These are phyloP conservation scores for Neophaeococcomyces aloes DNA, from an alignment of 2,329 filamentous ascomycete species.

Conservation along the genomic window DNA sequence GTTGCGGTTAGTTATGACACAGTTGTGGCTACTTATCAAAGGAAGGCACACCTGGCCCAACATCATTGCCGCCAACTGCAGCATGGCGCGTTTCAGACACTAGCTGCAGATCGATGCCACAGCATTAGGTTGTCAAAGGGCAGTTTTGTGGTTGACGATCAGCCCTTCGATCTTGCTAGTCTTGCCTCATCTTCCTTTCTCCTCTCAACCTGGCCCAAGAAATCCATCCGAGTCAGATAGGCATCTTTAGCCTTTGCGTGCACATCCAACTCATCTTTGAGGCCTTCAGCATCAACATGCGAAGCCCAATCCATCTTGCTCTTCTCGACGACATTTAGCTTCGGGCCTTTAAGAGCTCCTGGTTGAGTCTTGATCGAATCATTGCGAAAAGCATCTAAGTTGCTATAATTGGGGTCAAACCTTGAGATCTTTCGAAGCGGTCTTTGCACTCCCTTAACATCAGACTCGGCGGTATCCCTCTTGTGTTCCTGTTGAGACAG, in stretches of 20 bases:
- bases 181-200: constrained; percentile 47
- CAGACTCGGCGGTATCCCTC: constrained; percentile 20
- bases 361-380: constrained; percentile 20
- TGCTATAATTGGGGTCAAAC: constrained; percentile 34
- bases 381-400: constrained; percentile 24
- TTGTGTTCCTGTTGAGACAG: constrained; percentile 35
- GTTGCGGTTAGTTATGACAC: too few relatives aligned
- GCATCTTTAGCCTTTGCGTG: constrained; percentile 53
- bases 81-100: too few relatives aligned
- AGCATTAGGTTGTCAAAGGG: too few relatives aligned
- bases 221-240: constrained; percentile 52
- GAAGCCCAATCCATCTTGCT: constrained; percentile 55
- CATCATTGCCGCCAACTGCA: too few relatives aligned
- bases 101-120: too few relatives aligned
- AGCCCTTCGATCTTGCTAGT: constrained; percentile 38
- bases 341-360: constrained; percentile 38
- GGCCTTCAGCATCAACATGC: constrained; percentile 51
- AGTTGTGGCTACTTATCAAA: too few relatives aligned
- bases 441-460: constrained; percentile 21
- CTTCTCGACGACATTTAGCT: constrained; percentile 58
- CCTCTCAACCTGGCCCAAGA: constrained; percentile 48
- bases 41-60: too few relatives aligned
- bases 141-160: neutral
- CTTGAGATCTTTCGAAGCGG: constrained; percentile 35
- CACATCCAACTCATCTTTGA: constrained; percentile 50